Percentiles rank a stretch among this genome's conserved stretches.
Evolutionary conservation across 805 yeast genomes (phyloP).

Genomic region (Phaffomyces opuntiae): DNA sequence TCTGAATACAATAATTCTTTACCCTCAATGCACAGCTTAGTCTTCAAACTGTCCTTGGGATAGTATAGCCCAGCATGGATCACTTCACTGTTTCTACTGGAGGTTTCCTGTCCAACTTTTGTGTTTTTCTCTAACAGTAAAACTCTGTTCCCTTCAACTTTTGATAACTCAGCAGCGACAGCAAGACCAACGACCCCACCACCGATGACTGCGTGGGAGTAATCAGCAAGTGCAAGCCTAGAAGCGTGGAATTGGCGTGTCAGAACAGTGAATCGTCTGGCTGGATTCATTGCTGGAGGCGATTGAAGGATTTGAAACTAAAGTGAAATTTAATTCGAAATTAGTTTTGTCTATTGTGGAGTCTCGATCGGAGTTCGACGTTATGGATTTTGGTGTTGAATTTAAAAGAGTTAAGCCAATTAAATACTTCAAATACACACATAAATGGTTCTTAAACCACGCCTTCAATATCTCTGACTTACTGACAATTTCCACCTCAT

Average conservation of each 20-base stretch:
- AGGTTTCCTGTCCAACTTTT: slow-evolving; percentile 69
- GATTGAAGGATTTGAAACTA: no score
- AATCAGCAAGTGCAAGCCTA: slow-evolving; percentile 31
- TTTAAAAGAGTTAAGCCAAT: no score
- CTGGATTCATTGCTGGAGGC: background rate
- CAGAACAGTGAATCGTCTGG: background rate
- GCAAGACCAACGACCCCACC: slow-evolving; percentile 86
- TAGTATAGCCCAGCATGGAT: slow-evolving; percentile 88
- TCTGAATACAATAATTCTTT: slow-evolving; percentile 56
- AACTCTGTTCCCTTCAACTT: slow-evolving; percentile 41
- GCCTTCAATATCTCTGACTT: no score
- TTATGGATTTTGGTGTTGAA: no score
- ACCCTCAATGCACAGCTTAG: slow-evolving; percentile 68
- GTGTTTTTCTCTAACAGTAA: slow-evolving; percentile 63
- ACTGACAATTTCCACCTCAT: no score
- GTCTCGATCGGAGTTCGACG: background rate
- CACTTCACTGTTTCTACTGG: slow-evolving; percentile 88
- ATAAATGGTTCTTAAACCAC: no score
- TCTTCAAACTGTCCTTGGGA: slow-evolving; percentile 61
- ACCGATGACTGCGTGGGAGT: slow-evolving; percentile 69
- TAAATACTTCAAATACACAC: no score
- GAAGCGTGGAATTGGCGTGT: slow-evolving; percentile 13
- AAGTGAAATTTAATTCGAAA: no score
- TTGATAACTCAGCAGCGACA: slow-evolving; percentile 61
- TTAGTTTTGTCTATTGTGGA: background rate